These are phyloP conservation scores for Phytophthora pisi DNA, from an alignment of 352 stramenopile species.

Conservation along the genomic window DNA sequence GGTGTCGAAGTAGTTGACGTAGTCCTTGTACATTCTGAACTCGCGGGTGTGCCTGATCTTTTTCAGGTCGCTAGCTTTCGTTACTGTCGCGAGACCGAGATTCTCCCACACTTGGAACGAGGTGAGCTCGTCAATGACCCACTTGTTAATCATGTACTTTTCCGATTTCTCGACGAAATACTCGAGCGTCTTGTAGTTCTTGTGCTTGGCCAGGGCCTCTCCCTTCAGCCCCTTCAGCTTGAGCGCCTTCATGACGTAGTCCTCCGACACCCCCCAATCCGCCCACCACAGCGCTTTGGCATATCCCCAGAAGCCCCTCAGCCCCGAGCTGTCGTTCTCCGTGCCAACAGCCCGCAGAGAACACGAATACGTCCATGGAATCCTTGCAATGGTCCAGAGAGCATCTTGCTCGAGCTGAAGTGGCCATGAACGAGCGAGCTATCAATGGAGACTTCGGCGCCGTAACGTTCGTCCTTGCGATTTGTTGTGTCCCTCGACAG, in stretches of 20 bases:
- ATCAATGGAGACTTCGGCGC: too few relatives aligned
- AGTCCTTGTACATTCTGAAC: neutral
- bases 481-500: slow-evolving; percentile 19
- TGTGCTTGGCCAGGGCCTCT: neutral
- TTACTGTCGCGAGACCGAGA: neutral
- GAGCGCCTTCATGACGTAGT: slow-evolving; percentile 1
- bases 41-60: neutral
- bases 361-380: neutral
- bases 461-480: too few relatives aligned
- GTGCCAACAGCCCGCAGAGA: neutral
- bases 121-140: neutral
- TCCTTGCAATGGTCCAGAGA: too few relatives aligned
- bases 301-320: neutral
- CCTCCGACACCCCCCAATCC: neutral
- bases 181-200: slow-evolving; percentile 1
- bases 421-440: too few relatives aligned
- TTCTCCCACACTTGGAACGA: neutral
- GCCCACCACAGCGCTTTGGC: slow-evolving; percentile 1
- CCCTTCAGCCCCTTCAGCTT: neutral
- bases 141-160: neutral
- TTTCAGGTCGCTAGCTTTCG: neutral
- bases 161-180: slow-evolving; percentile 4
- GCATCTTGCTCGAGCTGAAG: too few relatives aligned
- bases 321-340: neutral
- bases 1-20: neutral